Evolutionary conservation across 108 stramenopile species (phyloP), one percentile per base, ranked within the genome.

Genomic region (Parietichytrium sp.): DNA sequence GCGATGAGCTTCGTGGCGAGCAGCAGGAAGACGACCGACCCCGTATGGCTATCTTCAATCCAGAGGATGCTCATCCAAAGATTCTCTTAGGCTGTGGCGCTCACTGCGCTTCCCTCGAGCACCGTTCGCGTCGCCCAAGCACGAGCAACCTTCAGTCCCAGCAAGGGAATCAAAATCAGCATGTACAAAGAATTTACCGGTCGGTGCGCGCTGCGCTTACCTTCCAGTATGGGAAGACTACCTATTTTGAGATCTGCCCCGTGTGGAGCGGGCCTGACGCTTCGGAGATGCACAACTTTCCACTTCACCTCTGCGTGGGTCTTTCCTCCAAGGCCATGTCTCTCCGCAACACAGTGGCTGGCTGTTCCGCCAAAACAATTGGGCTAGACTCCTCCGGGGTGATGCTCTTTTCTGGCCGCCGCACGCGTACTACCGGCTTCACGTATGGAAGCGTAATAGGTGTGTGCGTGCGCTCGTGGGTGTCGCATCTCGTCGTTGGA

Each of bases 171-270:
- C 61, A 72, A 25, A 33, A 72, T n/a, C 61, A 42, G 23, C 38
- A 72, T 25, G 3, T 45, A 7, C 61, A 72, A 25, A 10, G 33
- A 6, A 72, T 72, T 0, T 72, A 72, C 42, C 61, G 61, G 20
- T 72, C 61, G 8, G 61, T 72, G 13, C 61, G 61, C 61, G 61
- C 61, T 3, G 61, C 61, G 42, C 61, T 72, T 1, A 42, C 61
- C 29, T 25, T 72, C 38, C 61, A 33, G 23, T 72, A 72, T 27
- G 61, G 61, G 10, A 33, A 42, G 23, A 72, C 61, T 16, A 72
- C 61, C 10, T 72, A 72, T 25, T 72, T 72, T 45, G 61, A 72
- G 45, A 72, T 72, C 38, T 72, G 61, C 61, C 61, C 61, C 42
- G 61, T 72, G 10, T 72, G 61, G 61, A 42, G 38, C 38, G 61